Conservation (phyloP, 768 basidiomycete species). For the Boletellus ananiceps region DNA sequence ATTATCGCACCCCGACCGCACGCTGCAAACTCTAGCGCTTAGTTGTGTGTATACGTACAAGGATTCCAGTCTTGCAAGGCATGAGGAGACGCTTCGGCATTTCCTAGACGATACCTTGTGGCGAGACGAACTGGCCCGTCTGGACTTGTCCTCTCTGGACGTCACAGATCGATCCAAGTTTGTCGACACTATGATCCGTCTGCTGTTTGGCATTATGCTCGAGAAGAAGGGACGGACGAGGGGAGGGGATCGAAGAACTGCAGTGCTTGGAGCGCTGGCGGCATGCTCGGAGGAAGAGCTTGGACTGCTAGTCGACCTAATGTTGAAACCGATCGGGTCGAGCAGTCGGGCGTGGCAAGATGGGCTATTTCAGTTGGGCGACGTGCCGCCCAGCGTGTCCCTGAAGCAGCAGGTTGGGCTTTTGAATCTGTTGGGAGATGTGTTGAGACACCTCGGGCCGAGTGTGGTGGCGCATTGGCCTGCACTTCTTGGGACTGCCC, state of each 20-base stretch:
- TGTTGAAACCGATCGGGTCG: constrained; percentile 68
- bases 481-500: constrained; percentile 59
- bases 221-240: constrained; percentile 67
- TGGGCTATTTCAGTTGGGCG: constrained; percentile 26
- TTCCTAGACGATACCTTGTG: constrained; percentile 84
- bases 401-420: constrained; percentile 79
- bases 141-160: constrained; percentile 61
- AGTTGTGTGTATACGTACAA: constrained; percentile 83
- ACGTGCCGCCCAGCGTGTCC: constrained; percentile 33
- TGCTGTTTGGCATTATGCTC: constrained; percentile 86
- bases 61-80: constrained; percentile 44
- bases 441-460: constrained; percentile 77
- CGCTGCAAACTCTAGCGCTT: constrained; percentile 71
- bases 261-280: constrained; percentile 67
- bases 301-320: constrained; percentile 73
- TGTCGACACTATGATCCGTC: constrained; percentile 63
- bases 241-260: constrained; percentile 63
- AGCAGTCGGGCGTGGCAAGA: constrained; percentile 24
- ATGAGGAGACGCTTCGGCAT: constrained; percentile 60
- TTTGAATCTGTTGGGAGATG: constrained; percentile 78
- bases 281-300: constrained; percentile 74
- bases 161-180: constrained; percentile 56
- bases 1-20: constrained; percentile 79
- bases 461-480: constrained; percentile 71
- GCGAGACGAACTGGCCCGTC: constrained; percentile 78